Conservation (phyloP, 306 rosid species). For the Betula pendula region DNA sequence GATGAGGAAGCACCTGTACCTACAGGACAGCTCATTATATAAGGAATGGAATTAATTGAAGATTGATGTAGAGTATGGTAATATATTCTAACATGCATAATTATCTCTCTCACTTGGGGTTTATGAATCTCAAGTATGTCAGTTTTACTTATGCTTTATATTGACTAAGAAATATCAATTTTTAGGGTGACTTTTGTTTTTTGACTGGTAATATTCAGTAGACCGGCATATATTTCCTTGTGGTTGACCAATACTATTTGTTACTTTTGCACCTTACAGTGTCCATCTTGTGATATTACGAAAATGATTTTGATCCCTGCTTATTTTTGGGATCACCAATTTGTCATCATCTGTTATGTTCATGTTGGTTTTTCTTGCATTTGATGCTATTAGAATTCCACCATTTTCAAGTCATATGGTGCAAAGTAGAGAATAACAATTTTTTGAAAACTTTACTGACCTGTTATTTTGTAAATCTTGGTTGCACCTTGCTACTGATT, state of each 20-base stretch:
- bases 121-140: not conserved
- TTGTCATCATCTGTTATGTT: not conserved
- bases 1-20: no score
- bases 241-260: not conserved
- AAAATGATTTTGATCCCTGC: not conserved
- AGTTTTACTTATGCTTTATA: not conserved
- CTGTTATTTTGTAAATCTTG: not conserved
- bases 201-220: not conserved
- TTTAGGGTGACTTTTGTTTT: not conserved
- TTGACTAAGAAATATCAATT: not conserved
- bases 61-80: not conserved
- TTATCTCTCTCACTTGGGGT: not conserved
- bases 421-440: not conserved
- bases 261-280: not conserved
- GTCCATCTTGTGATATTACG: not conserved
- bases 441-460: not conserved
- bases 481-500: not conserved
- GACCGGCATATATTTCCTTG: not conserved
- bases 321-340: not conserved
- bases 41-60: not conserved
- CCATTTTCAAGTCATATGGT: not conserved
- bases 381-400: not conserved
- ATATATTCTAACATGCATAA: not conserved
- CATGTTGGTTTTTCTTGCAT: not conserved
- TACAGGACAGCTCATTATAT: not conserved